Base-by-base conservation (phyloP, 305 asterid genomes). In the Stenogyne calaminthoides region DNA sequence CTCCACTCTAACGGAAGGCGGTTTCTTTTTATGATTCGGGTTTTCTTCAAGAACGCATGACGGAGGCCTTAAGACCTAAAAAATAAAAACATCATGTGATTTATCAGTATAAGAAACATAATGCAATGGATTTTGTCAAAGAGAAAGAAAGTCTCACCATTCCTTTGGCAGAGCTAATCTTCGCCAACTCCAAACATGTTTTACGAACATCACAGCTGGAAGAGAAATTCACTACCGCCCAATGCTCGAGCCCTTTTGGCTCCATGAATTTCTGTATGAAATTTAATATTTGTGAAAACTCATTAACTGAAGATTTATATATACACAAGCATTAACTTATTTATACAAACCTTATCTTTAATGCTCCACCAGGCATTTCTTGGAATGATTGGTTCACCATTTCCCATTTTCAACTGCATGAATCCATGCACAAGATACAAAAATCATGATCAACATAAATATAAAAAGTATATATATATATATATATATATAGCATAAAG, bases 181-280 rank as follows among this genome's bases (percentile, higher is more conserved):
- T 87, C 15, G 81, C 79, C 71, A 90, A 71, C 74, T 85, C 87
- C 37, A 66, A 74, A 64, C 86, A 71, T 22, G 87, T 75, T 1
- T 75, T 74, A 22, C 79, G 79, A 1, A 82, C 62, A 57, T 88
- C 87, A 67, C 88, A 87, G 64, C 84, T 78, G 11, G 87, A 85
- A 6, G 94, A 90, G 73, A 90, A 90, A 81, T 90, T 90, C 62
- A 83, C 95, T 20, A 88, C 68, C 0, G 83, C 90, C 96, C 96
- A 90, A 64, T 81, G 82, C 49, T 87, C 84, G 34, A 90, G 61
- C 76, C 79, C 76, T 64, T 75, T 78, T 22, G 96, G 91, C 44
- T 86, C 86, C 32, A 84, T 70, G n/a, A 90, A 62, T 85, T 78
- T 88, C 95, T 90, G 85, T 36, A 51, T 14, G 40, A 71, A 22